Percentiles rank a stretch among this genome's conserved stretches.
phyloP scores from a whole-genome alignment of 1,284 basidiomycete genomes.

The Ceratobasidium sp. region DNA sequence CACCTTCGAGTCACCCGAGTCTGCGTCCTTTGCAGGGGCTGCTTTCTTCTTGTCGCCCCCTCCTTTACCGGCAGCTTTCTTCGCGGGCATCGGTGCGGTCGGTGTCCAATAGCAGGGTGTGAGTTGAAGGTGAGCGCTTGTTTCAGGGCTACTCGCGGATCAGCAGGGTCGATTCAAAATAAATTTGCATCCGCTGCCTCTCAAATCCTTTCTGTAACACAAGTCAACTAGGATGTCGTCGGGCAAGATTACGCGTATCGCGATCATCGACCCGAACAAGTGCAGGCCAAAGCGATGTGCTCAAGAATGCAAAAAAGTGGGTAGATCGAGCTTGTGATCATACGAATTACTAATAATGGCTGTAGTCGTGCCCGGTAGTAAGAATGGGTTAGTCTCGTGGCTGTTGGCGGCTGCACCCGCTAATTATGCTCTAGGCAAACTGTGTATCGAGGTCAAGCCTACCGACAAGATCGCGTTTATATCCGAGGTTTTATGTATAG shows the following conservation, averaged over 20 bases:
- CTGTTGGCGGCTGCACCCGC: slow-evolving; percentile 14
- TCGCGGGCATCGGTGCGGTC: slow-evolving; percentile 29
- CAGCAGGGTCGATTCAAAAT: slow-evolving; percentile 32
- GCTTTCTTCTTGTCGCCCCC: slow-evolving; percentile 44
- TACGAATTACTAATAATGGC: slow-evolving; percentile 44
- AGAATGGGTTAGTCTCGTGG: slow-evolving; percentile 82
- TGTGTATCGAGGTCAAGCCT: slow-evolving; percentile 96
- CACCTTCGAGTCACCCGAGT: slow-evolving; percentile 42
- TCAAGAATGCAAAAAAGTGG: slow-evolving; percentile 90
- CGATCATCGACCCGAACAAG: slow-evolving; percentile 91
- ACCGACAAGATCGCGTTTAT: slow-evolving; percentile 97
- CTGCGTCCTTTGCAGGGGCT: slow-evolving; percentile 27
- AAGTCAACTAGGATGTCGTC: slow-evolving; percentile 52
- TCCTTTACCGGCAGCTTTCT: slow-evolving; percentile 28
- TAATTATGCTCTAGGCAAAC: slow-evolving; percentile 70
- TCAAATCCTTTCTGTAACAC: not conserved
- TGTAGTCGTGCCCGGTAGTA: slow-evolving; percentile 93
- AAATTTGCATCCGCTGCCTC: slow-evolving; percentile 31
- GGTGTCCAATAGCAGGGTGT: slow-evolving; percentile 18
- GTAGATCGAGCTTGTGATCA: slow-evolving; percentile 46
- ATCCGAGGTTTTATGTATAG: slow-evolving; percentile 95
- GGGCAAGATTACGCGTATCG: slow-evolving; percentile 95
- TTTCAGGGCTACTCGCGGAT: not conserved
- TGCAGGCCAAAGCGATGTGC: slow-evolving; percentile 94
- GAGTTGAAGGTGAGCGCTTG: slow-evolving; percentile 35